Evolutionary conservation across 352 stramenopile species (phyloP).

Genomic region (Phytophthora parvispora): DNA sequence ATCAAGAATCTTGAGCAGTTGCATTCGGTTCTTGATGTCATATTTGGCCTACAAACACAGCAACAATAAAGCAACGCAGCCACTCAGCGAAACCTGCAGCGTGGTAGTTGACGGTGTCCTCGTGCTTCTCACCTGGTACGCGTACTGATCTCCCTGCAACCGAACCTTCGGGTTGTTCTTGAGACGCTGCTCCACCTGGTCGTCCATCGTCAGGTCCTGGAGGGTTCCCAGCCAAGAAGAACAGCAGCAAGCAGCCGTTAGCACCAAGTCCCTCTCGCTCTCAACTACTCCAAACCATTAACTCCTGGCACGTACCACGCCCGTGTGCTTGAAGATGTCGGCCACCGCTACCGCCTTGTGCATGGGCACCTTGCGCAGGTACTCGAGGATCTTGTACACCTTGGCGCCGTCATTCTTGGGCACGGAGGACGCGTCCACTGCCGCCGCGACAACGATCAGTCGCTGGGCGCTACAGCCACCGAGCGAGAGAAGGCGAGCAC

Average conservation of each 20-base stretch:
- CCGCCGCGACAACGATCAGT: neutral
- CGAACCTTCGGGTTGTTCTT: slow-evolving; percentile 92
- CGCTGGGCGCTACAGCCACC: neutral
- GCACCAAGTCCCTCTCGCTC: neutral
- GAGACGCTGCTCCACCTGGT: slow-evolving; percentile 86
- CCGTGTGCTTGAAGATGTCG: slow-evolving; percentile 88
- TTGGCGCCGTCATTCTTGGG: slow-evolving; percentile 90
- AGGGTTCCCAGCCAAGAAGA: slow-evolving; percentile 1
- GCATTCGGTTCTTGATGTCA: slow-evolving; percentile 87
- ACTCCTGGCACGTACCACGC: slow-evolving; percentile 63
- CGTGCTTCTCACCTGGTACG: slow-evolving; percentile 66
- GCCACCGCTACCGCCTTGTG: slow-evolving; percentile 75
- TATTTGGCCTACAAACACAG: slow-evolving; percentile 78
- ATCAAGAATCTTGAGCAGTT: slow-evolving; percentile 85
- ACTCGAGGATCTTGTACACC: slow-evolving; percentile 91
- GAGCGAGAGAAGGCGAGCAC: neutral
- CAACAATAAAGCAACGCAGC: neutral
- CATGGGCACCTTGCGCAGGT: slow-evolving; percentile 84
- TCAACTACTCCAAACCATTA: neutral
- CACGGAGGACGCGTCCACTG: slow-evolving; percentile 83
- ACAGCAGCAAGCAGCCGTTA: neutral
- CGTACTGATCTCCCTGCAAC: slow-evolving; percentile 78
- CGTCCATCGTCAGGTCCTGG: slow-evolving; percentile 82
- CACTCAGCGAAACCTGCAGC: slow-evolving; percentile 1
- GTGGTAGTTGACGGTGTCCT: neutral